Percentiles rank a stretch among this genome's conserved stretches.
Conservation (phyloP, 1,284 basidiomycete genomes). For the Anthracocystis panici-leucophaei region DNA sequence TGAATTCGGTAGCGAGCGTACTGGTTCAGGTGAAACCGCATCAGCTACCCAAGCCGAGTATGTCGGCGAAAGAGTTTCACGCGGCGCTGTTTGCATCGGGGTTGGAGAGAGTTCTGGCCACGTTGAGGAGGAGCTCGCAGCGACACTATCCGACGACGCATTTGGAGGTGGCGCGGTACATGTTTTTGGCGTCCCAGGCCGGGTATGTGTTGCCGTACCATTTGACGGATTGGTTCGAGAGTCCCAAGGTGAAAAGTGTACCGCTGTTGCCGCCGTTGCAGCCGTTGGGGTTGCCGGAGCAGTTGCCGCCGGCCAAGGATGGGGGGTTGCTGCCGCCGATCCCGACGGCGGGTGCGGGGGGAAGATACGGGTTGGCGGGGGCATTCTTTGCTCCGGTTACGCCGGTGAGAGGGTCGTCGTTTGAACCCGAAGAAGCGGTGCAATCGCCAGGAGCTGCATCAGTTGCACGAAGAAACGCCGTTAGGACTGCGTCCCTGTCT, state of each 20-base stretch:
- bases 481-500: constrained; percentile 12
- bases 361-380: constrained; percentile 23
- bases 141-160: constrained; percentile 63
- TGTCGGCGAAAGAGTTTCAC: constrained; percentile 53
- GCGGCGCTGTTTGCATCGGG: constrained; percentile 50
- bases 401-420: constrained; percentile 17
- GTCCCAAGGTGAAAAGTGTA: constrained; percentile 10
- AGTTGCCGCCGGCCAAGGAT: background rate
- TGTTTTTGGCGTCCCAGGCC: constrained; percentile 26
- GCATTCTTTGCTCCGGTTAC: constrained; percentile 22
- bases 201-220: constrained; percentile 29
- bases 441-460: background rate
- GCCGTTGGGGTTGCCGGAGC: constrained; percentile 8
- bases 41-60: constrained; percentile 26
- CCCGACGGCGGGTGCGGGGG: background rate
- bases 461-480: constrained; percentile 16
- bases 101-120: constrained; percentile 52
- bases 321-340: background rate
- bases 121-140: constrained; percentile 48
- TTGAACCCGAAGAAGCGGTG: background rate
- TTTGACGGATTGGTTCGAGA: constrained; percentile 43
- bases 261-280: constrained; percentile 34
- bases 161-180: constrained; percentile 60
- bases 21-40: constrained; percentile 28
- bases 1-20: constrained; percentile 46